phyloP scores from a whole-genome alignment of 108 stramenopile species.

The Parietichytrium sp. region DNA sequence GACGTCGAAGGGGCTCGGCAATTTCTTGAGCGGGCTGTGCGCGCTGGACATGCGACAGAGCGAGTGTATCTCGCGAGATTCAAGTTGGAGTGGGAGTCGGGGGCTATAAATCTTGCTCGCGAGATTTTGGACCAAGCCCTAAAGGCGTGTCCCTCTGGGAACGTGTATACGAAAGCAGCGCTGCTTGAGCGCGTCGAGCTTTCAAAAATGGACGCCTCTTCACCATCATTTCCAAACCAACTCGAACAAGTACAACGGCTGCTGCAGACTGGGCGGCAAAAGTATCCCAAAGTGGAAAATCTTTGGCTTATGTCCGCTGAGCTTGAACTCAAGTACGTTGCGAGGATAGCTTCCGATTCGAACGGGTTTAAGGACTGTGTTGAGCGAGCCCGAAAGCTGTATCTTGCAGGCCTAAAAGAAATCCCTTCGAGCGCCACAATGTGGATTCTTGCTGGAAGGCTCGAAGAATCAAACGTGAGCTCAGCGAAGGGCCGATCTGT shows the following conservation, averaged over 20 bases:
- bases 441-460: slow-evolving; percentile 81
- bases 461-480: slow-evolving; percentile 75
- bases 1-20: slow-evolving; percentile 82
- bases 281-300: slow-evolving; percentile 75
- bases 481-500: slow-evolving; percentile 85
- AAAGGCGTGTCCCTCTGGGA: slow-evolving; percentile 73
- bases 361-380: slow-evolving; percentile 9
- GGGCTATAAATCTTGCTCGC: slow-evolving; percentile 80
- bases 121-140: slow-evolving; percentile 78
- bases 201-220: not conserved
- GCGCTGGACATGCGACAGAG: slow-evolving; percentile 89
- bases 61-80: slow-evolving; percentile 91
- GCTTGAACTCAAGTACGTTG: slow-evolving; percentile 73
- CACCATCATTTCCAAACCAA: not conserved
- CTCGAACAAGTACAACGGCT: slow-evolving; percentile 62
- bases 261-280: slow-evolving; percentile 74
- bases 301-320: slow-evolving; percentile 96
- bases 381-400: slow-evolving; percentile 72
- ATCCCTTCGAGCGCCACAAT: slow-evolving; percentile 75
- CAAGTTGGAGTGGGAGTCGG: slow-evolving; percentile 95
- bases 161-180: slow-evolving; percentile 93
- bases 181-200: slow-evolving; percentile 74
- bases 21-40: slow-evolving; percentile 86
- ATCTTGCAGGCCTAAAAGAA: slow-evolving; percentile 71
- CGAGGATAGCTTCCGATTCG: slow-evolving; percentile 50